These are phyloP conservation scores for Paradendryphiella salina DNA, from an alignment of 2,329 filamentous ascomycete genomes.

Conservation along the genomic window DNA sequence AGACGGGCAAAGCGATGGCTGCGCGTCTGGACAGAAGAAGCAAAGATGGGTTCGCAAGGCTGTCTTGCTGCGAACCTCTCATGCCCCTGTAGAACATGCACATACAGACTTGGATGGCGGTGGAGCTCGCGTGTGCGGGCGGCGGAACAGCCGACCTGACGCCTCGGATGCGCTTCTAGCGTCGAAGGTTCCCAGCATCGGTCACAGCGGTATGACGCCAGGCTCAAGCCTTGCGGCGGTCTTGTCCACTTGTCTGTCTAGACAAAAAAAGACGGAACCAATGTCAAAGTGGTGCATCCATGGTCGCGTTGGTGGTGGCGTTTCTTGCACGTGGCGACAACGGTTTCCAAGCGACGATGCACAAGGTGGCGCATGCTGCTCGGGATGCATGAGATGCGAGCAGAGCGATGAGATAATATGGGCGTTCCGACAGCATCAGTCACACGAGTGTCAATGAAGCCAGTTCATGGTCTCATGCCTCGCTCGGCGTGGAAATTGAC, in stretches of 20 bases:
- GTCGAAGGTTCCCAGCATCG: background rate
- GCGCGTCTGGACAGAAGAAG: background rate
- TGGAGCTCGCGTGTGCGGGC: slow-evolving; percentile 7
- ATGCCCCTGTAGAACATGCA: slow-evolving; percentile 1
- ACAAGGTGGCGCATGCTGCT: too few species aligned
- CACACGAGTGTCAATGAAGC: background rate
- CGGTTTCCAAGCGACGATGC: background rate
- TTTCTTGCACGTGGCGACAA: background rate
- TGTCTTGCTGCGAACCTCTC: background rate
- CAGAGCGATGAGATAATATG: too few species aligned
- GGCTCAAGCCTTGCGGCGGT: background rate
- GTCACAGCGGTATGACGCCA: slow-evolving; percentile 5
- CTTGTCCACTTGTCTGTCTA: too few species aligned
- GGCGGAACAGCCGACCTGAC: slow-evolving; percentile 4
- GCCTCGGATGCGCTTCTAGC: slow-evolving; percentile 8
- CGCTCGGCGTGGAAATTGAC: slow-evolving; percentile 5
- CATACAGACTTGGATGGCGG: background rate
- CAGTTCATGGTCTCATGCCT: background rate
- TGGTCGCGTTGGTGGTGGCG: background rate
- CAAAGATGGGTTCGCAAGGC: slow-evolving; percentile 6
- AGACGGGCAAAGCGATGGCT: background rate
- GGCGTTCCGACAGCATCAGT: background rate
- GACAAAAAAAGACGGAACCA: too few species aligned
- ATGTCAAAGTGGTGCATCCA: too few species aligned
- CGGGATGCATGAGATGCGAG: too few species aligned